Evolutionary conservation across 805 yeast species (phyloP), one percentile per base, ranked within the genome.

Genomic region (Saturnispora besseyi): DNA sequence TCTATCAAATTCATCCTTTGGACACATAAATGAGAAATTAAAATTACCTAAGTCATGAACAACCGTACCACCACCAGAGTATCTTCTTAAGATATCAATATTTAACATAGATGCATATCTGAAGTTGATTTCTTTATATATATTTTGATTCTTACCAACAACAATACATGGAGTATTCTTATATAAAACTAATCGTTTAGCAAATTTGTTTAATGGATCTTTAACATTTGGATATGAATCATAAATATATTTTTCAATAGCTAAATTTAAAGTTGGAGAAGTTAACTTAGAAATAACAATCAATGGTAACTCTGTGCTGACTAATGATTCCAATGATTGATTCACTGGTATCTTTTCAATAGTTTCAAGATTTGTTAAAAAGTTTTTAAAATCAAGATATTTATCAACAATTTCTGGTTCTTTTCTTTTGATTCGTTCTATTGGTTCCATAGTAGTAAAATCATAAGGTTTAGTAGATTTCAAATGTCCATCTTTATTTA

Each of bases 21-120:
- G 76, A 3, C 86, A 72, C 70, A 91, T 80, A 59, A 78, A 88
- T 4, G 95, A 82, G 65, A 83, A 93, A 61, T 93, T 93, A 18
- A 83, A 80, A 59, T 93, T 93, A 0, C 97, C 96, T 5, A 73
- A 55, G 64, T 91, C 99, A 63, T 93, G 99, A 10, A 89, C 96
- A 1, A 93, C 99, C 0, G 97, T 81, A 0, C 99, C 99, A 2
- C 99, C 99, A 0, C 99, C 99, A 8, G 93, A 82, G 44, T 76
- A 70, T 50, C 99, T 71, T 57, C 99, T 71, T 5, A 93, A 62
- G 7, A 90, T 60, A 0, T 95, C 91, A 26, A 87, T 73, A 3
- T 69, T 69, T 3, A 76, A 63, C 0, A 69, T 56, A 4, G 73
- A 67, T 5, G 86, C 67, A 12, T 78, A 59, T 0, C 78, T 73